Conservation (phyloP, 345 rosid species). For the Populus davidiana region DNA sequence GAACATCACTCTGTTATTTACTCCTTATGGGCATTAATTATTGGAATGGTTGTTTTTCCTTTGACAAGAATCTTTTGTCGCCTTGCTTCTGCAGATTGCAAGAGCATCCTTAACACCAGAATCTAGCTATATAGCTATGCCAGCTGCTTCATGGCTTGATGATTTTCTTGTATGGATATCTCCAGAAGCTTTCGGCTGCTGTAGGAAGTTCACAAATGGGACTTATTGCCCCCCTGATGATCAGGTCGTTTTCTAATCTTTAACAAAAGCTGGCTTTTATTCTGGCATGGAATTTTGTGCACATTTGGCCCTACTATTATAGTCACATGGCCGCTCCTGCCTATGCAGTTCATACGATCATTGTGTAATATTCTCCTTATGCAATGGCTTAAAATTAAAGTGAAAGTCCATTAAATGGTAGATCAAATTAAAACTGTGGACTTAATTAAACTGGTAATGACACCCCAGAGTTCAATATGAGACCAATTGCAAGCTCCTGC, state of each 20-base stretch:
- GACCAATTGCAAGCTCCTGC: neutral
- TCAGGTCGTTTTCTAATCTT: conserved; percentile 51
- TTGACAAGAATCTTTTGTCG: conserved; percentile 12
- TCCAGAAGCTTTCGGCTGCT: conserved; percentile 98
- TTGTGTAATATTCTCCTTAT: neutral
- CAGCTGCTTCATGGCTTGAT: conserved; percentile 99
- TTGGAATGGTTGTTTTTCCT: neutral
- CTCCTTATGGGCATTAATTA: neutral
- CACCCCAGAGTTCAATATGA: neutral
- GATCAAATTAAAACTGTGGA: neutral
- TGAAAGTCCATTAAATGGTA: neutral
- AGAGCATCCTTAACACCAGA: conserved; percentile 77
- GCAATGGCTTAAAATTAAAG: neutral
- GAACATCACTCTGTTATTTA: neutral
- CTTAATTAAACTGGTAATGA: neutral
- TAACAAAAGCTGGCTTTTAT: conserved; percentile 5
- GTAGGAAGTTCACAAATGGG: conserved; percentile 87
- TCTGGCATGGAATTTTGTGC: neutral
- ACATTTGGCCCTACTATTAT: neutral
- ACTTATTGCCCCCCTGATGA: conserved; percentile 94
- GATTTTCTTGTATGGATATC: conserved; percentile 98
- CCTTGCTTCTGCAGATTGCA: conserved; percentile 53
- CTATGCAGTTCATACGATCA: neutral
- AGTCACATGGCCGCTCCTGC: neutral
- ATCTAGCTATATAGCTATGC: conserved; percentile 91